These are phyloP conservation scores for Acanthamoeba healyi DNA, from an alignment of 208 protist species.

Conservation along the genomic window DNA sequence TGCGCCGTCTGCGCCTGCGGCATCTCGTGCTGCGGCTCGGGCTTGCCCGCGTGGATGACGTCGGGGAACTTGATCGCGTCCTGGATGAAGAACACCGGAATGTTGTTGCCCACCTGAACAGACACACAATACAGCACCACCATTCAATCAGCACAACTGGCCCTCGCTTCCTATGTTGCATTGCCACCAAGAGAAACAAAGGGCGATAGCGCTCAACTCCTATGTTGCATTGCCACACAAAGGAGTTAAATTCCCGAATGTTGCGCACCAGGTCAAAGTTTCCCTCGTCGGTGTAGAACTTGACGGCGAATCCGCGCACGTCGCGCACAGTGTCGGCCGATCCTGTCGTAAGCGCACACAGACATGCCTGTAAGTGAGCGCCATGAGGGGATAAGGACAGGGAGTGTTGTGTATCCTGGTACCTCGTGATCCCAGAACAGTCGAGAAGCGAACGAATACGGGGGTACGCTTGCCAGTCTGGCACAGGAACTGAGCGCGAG, in stretches of 20 bases:
- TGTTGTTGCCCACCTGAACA: slow-evolving; percentile 42
- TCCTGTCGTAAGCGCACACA: slow-evolving; percentile 83
- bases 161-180: too few species aligned
- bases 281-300: slow-evolving; percentile 93
- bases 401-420: too few species aligned
- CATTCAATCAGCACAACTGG: slow-evolving; percentile 90
- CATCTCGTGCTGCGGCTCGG: slow-evolving; percentile 89
- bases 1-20: slow-evolving; percentile 81
- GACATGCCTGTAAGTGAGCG: too few species aligned
- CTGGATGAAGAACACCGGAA: slow-evolving; percentile 91
- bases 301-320: slow-evolving; percentile 89
- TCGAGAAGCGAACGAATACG: slow-evolving; percentile 92
- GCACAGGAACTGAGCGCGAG: slow-evolving; percentile 88
- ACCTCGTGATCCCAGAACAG: slow-evolving; percentile 84
- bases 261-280: slow-evolving; percentile 92
- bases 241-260: too few species aligned
- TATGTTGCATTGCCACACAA: too few species aligned
- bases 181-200: too few species aligned
- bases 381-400: too few species aligned
- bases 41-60: slow-evolving; percentile 92
- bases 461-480: slow-evolving; percentile 89
- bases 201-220: too few species aligned
- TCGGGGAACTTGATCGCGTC: slow-evolving; percentile 89
- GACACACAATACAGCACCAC: slow-evolving; percentile 67
- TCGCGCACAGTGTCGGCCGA: slow-evolving; percentile 88